Base-by-base conservation (phyloP, 768 basidiomycete genomes). In the Macrolepiota albuminosa region DNA sequence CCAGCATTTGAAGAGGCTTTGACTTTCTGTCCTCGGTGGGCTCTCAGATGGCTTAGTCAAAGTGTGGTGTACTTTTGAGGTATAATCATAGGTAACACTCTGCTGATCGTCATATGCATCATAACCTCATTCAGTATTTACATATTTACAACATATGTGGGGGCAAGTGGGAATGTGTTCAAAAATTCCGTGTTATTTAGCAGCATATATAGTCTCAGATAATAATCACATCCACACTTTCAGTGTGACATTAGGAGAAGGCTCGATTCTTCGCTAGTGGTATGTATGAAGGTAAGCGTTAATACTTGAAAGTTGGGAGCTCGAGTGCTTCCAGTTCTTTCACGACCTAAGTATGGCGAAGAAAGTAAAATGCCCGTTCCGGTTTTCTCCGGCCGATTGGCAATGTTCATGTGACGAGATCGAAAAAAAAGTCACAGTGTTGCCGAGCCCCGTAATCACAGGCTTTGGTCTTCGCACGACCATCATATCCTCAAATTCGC, bases 1-100 rank as follows among this genome's bases (percentile, higher is more conserved):
- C 88, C 89, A 5, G 88, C 88, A 3, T 75, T 83, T 49, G 87
- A 90, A 67, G 89, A 91, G 67, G 79, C 82, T 31, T 67, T 89
- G 7, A 67, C 70, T 7, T 88, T 86, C 69, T 69, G 89, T 59
- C 89, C 89, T 21, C 72, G 78, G 49, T 91, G 89, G 89, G 84
- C 63, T 69, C 56, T 70, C 74, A 3, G 80, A 83, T 61, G 86
- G 82, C 1, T 68, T 89, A 56, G 85, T 88, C 29, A 86, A 88
- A 67, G 87, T 71, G 24, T 76, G 72, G 71, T 71, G 67, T 39
- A 65, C 67, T 34, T 77, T 76, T 61, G 66, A 64, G 47, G 46
- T 72, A 52, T 74, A 60, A 40, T 46, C 8, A 31, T 33, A 18
- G 6, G 4, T 26, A 14, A 47, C 8, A 21, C 43, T 0, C 8